Conservation (phyloP, 2,329 filamentous ascomycete species). For the Aspergillus flavus region DNA sequence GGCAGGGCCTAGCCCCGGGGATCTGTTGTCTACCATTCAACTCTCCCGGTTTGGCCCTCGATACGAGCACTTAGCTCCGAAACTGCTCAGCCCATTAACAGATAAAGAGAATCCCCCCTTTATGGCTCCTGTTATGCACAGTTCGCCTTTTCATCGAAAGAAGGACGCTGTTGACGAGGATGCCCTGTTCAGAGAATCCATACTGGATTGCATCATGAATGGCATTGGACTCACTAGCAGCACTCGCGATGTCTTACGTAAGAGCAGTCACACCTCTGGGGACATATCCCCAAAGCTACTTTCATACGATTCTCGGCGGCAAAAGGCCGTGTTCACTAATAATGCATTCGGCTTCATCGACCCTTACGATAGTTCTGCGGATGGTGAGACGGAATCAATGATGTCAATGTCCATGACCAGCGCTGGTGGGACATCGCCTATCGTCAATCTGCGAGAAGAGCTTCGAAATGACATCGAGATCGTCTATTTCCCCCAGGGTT, state of each 20-base stretch:
- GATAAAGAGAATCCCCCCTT: conserved; percentile 45
- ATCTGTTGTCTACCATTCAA: conserved; percentile 78
- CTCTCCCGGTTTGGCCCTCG: conserved; percentile 64
- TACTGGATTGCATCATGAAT: conserved; percentile 94
- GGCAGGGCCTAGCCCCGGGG: conserved; percentile 67
- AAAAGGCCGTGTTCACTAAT: conserved; percentile 80
- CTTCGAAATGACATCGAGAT: conserved; percentile 93
- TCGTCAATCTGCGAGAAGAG: conserved; percentile 71
- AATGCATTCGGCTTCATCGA: conserved; percentile 94
- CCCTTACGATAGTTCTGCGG: conserved; percentile 69
- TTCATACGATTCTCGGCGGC: conserved; percentile 78
- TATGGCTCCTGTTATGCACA: conserved; percentile 31
- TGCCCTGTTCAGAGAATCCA: conserved; percentile 81
- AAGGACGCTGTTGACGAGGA: conserved; percentile 86
- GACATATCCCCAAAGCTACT: conserved; percentile 84
- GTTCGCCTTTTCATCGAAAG: conserved; percentile 59
- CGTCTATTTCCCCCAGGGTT: conserved; percentile 93
- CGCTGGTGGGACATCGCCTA: conserved; percentile 63
- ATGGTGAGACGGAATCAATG: conserved; percentile 85
- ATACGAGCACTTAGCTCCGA: conserved; percentile 42
- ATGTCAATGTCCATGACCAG: conserved; percentile 68
- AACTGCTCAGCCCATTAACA: conserved; percentile 44
- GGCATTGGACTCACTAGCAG: conserved; percentile 76
- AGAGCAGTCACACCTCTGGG: conserved; percentile 65
- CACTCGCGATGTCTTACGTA: conserved; percentile 65